Base-by-base conservation (phyloP, 1,139 yeast genomes). In the Candida dubliniensis region DNA sequence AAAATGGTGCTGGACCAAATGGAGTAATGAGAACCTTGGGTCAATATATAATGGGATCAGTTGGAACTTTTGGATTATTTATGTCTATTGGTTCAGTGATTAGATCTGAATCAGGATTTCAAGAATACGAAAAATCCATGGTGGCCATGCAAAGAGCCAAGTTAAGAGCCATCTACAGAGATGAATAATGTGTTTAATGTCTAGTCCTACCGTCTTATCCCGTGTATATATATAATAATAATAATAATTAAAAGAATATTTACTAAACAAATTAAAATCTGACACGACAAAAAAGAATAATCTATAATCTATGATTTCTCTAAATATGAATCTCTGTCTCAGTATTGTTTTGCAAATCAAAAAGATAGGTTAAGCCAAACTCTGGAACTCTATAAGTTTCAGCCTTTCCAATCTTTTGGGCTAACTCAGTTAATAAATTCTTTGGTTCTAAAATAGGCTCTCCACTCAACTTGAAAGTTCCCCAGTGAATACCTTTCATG, bases 1-100 rank as follows among this genome's bases (percentile, higher is more conserved):
- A 91, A 48, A 84, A 87, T 54, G 99, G 99, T 12, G 91, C 96
- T 13, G 99, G 99, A n/a, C 98, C 99, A 43, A 87, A 89, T 60
- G 99, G 99, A 45, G 89, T 89, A 48, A 86, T 93, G 84, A 84
- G 96, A 71, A 91, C 97, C 6, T 73, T 95, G 59, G 99, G 99
- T 44, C 96, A 91, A 69, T 93, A 90, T 67, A 91, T 95, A 69
- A 84, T 88, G 65, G 98, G 98, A 43, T 89, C 97, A 5, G 97
- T 96, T 11, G 97, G 95, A 41, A 93, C 97, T 11, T 93, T 95
- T 66, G 96, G 96, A 25, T 78, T 91, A 60, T 90, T 93, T 64
- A 91, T 93, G 98, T 87, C 96, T 38, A 85, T 90, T 57, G 96
- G 97, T 32, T 84, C 95, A 11, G 95, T 91, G 27, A 91, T 91